Percentiles rank a stretch among this genome's conserved stretches.
Evolutionary conservation across 2,329 filamentous ascomycete genomes (phyloP).

Genomic region (Aspergillus ustus): DNA sequence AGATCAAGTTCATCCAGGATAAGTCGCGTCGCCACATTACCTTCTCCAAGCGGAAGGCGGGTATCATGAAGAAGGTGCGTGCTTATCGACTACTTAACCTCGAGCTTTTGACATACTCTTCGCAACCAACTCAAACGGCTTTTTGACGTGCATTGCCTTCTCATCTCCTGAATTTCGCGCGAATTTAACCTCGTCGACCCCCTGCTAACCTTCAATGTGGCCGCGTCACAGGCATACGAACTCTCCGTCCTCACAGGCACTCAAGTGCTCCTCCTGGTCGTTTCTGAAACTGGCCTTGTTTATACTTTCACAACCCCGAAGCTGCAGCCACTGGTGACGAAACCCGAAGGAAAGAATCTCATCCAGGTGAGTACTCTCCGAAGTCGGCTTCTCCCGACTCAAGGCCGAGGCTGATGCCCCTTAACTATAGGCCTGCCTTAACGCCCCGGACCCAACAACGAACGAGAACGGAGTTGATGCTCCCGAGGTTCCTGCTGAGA

Average conservation of each 20-base stretch:
- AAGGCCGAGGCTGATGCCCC: slow-evolving; percentile 23
- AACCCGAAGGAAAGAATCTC: slow-evolving; percentile 98
- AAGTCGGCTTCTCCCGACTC: background rate
- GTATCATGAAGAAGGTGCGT: slow-evolving; percentile 99
- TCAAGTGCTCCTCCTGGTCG: slow-evolving; percentile 93
- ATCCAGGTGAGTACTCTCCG: slow-evolving; percentile 77
- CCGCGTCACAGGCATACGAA: slow-evolving; percentile 78
- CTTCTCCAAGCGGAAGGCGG: slow-evolving; percentile 99
- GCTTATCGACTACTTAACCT: slow-evolving; percentile 22
- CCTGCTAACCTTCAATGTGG: slow-evolving; percentile 24
- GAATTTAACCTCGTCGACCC: background rate
- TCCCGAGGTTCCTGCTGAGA: slow-evolving; percentile 73
- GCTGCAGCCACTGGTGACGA: slow-evolving; percentile 95
- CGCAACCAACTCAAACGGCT: background rate
- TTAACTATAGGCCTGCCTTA: slow-evolving; percentile 81
- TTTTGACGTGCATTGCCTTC: background rate
- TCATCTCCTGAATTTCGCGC: slow-evolving; percentile 7
- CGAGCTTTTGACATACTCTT: slow-evolving; percentile 7
- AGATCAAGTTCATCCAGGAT: slow-evolving; percentile 99
- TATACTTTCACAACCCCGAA: slow-evolving; percentile 99
- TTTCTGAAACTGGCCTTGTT: slow-evolving; percentile 95
- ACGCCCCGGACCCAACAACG: slow-evolving; percentile 88
- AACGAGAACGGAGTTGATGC: slow-evolving; percentile 82
- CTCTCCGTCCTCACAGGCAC: slow-evolving; percentile 96
- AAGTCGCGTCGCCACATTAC: slow-evolving; percentile 99